phyloP scores from a whole-genome alignment of 2,329 filamentous ascomycete species.

The Botrytis deweyae region DNA sequence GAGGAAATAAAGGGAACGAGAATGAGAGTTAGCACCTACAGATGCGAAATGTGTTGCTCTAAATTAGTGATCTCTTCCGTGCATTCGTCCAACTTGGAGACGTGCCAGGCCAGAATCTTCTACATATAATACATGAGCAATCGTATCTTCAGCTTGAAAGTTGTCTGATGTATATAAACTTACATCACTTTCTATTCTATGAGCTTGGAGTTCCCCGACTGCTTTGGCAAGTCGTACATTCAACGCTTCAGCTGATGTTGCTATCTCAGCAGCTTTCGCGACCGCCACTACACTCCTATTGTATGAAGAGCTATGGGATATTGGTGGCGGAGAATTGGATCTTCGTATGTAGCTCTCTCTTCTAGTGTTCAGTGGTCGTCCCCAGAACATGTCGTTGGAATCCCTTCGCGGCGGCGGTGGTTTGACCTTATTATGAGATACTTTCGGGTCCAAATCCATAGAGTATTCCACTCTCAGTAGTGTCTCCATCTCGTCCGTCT shows the following conservation, averaged over 20 bases:
- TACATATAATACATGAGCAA: constrained; percentile 34
- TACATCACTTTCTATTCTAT: constrained; percentile 61
- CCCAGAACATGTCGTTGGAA: constrained; percentile 32
- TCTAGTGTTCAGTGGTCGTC: constrained; percentile 31
- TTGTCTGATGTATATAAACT: constrained; percentile 28
- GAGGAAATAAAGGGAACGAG: background rate
- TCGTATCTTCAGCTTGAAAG: background rate
- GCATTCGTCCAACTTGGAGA: constrained; percentile 57
- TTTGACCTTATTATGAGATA: constrained; percentile 6
- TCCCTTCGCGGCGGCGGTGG: constrained; percentile 21
- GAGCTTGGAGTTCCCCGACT: constrained; percentile 51
- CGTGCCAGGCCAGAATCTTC: constrained; percentile 62
- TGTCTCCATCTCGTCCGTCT: constrained; percentile 43
- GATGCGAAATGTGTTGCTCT: constrained; percentile 56
- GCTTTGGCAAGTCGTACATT: constrained; percentile 52
- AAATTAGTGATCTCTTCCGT: constrained; percentile 59
- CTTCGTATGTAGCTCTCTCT: constrained; percentile 26
- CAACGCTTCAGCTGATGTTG: constrained; percentile 47
- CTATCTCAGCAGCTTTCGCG: constrained; percentile 42
- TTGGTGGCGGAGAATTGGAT: background rate
- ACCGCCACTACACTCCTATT: constrained; percentile 21
- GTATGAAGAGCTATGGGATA: background rate
- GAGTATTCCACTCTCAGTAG: constrained; percentile 28
- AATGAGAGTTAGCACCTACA: constrained; percentile 46
- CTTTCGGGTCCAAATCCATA: constrained; percentile 18